Evolutionary conservation across 441 rosid species (phyloP).

Genomic region (Syzygium syzygioides): DNA sequence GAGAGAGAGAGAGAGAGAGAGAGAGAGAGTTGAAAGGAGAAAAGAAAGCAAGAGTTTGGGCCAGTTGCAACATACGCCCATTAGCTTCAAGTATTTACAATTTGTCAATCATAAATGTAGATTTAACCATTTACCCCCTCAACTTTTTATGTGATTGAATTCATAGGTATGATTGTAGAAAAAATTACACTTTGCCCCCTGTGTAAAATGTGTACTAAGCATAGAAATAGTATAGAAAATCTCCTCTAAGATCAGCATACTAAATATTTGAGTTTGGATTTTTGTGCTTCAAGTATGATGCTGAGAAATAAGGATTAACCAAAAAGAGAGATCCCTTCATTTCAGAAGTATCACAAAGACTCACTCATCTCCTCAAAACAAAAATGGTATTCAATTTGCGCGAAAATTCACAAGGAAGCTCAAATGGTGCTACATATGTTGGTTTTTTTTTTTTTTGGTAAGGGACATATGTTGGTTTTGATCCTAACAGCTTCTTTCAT

Average conservation of each 20-base stretch:
- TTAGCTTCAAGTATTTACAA: neutral
- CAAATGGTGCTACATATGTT: neutral
- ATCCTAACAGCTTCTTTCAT: neutral
- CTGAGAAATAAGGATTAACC: neutral
- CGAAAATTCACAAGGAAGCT: neutral
- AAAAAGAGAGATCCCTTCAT: neutral
- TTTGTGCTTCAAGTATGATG: neutral
- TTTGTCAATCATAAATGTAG: neutral
- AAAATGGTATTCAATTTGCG: neutral
- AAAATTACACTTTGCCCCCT: neutral
- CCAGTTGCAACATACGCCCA: neutral
- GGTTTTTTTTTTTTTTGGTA: too few species aligned
- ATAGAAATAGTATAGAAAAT: neutral
- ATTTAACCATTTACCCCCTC: neutral
- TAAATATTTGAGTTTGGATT: neutral
- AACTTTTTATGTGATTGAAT: neutral
- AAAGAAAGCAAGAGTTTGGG: neutral
- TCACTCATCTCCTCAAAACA: neutral
- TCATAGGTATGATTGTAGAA: neutral
- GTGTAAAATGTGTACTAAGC: neutral
- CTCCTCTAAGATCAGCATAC: neutral
- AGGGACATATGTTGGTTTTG: neutral
- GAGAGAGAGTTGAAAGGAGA: neutral
- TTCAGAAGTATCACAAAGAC: neutral
- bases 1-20: neutral